Base-by-base conservation (phyloP, 192 early-diverging fungal genomes). In the Ambispora gerdemannii region DNA sequence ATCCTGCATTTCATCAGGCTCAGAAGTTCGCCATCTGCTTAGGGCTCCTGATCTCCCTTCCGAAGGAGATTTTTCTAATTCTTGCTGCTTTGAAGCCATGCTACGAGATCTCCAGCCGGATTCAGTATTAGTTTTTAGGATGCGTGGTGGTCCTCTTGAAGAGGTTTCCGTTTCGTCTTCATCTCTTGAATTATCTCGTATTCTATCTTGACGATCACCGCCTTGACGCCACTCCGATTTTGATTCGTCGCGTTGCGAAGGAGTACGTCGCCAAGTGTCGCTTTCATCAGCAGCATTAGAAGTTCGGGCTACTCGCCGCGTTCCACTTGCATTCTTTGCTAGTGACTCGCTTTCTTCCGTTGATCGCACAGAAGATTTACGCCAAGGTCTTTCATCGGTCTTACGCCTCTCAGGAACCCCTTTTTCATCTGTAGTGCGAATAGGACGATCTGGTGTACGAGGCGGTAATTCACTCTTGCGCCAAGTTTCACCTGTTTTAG, bases 321-420 rank as follows among this genome's bases (percentile, higher is more conserved):
- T n/a, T n/a, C n/a, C n/a, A n/a, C n/a, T n/a, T n/a, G n/a, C n/a
- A n/a, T n/a, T n/a, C n/a, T n/a, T n/a, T n/a, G n/a, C n/a, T n/a
- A n/a, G n/a, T n/a, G n/a, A n/a, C n/a, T n/a, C n/a, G n/a, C n/a
- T n/a, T n/a, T n/a, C n/a, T n/a, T n/a, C n/a, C n/a, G n/a, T n/a
- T n/a, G n/a, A n/a, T n/a, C n/a, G n/a, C n/a, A n/a, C n/a, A n/a
- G n/a, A n/a, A n/a, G n/a, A n/a, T n/a, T 32, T 28, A 60, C 58
- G 58, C 58, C 58, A 60, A 20, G 31, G 0, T 60, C 22, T 60
- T 31, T 60, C 58, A 50, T 65, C 63, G 15, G 63, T 49, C 50
- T 47, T 47, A 65, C 63, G 63, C 63, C 63, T 50, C 8, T 50
- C 64, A 20, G 28, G 4, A n/a, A n/a, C n/a, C 27, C 11, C 50